These are phyloP conservation scores for Sphaceloma murrayae DNA, from an alignment of 2,329 filamentous ascomycete genomes.

Conservation along the genomic window DNA sequence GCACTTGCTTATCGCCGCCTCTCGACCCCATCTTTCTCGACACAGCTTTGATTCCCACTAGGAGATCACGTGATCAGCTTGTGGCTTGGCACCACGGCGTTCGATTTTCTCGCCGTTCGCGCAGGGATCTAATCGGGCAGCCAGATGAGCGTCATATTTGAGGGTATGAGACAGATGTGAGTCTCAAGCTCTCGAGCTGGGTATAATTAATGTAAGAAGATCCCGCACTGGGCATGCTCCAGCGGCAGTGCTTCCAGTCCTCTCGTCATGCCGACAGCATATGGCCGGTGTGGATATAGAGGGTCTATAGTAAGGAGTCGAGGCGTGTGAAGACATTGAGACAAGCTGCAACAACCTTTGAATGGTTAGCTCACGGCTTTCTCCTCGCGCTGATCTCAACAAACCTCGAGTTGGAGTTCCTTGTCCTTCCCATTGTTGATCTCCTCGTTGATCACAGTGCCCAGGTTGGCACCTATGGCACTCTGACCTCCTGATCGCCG, in stretches of 20 bases:
- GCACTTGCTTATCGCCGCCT: background rate
- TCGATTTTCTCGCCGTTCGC: no score
- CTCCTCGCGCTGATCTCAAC: conserved; percentile 23
- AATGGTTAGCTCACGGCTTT: conserved; percentile 19
- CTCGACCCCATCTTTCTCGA: background rate
- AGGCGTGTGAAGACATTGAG: conserved; percentile 95
- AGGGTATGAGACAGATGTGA: no score
- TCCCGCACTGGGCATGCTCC: background rate
- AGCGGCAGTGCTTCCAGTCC: no score
- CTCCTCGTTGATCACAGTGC: conserved; percentile 79
- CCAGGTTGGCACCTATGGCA: conserved; percentile 85
- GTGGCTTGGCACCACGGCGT: no score
- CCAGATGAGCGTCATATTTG: no score
- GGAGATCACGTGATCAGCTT: background rate
- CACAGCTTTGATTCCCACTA: background rate
- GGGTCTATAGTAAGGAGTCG: conserved; percentile 80
- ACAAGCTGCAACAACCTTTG: conserved; percentile 76
- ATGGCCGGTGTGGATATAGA: no score
- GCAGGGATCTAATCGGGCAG: no score
- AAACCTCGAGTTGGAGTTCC: conserved; percentile 90
- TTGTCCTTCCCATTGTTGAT: conserved; percentile 79
- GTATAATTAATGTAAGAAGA: no score
- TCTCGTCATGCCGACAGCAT: no score
- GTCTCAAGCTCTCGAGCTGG: no score
- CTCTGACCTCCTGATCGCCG: conserved; percentile 64